phyloP scores from a whole-genome alignment of 176 grass and related monocot genomes.

The Bonia amplexicaulis region DNA sequence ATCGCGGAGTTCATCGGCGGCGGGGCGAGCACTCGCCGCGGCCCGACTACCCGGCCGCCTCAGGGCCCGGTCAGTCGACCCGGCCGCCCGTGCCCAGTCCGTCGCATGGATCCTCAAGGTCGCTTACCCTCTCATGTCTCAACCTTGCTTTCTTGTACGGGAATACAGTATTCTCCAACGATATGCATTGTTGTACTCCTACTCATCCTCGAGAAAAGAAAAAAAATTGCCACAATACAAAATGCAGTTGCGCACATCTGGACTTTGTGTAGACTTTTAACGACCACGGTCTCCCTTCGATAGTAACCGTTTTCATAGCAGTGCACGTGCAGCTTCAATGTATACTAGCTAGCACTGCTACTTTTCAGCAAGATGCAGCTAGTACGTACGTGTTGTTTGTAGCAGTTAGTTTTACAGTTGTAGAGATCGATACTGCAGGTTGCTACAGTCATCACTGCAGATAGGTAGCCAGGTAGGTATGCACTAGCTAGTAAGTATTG shows the following conservation, averaged over 20 bases:
- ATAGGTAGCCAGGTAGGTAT: background rate
- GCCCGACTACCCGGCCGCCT: constrained; percentile 42
- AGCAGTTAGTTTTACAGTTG: background rate
- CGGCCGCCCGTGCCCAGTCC: constrained; percentile 31
- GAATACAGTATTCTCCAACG: background rate
- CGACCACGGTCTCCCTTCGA: no score
- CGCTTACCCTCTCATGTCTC: background rate
- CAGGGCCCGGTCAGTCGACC: constrained; percentile 31
- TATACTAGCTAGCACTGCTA: background rate
- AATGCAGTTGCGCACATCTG: background rate
- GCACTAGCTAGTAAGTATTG: background rate
- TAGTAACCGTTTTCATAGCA: no score
- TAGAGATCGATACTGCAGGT: background rate
- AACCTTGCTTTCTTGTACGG: background rate
- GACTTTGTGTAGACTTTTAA: no score
- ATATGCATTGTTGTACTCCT: background rate
- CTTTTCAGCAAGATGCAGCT: background rate
- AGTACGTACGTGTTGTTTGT: background rate
- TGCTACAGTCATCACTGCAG: background rate
- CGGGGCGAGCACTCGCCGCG: constrained; percentile 26
- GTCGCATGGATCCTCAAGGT: constrained; percentile 63
- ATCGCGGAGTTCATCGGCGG: constrained; percentile 13
- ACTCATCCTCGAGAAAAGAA: background rate
- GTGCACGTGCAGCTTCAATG: background rate
- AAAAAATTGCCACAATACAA: background rate